Base-by-base conservation (phyloP, 305 asterid species). In the Fraxinus xanthoxyloides region DNA sequence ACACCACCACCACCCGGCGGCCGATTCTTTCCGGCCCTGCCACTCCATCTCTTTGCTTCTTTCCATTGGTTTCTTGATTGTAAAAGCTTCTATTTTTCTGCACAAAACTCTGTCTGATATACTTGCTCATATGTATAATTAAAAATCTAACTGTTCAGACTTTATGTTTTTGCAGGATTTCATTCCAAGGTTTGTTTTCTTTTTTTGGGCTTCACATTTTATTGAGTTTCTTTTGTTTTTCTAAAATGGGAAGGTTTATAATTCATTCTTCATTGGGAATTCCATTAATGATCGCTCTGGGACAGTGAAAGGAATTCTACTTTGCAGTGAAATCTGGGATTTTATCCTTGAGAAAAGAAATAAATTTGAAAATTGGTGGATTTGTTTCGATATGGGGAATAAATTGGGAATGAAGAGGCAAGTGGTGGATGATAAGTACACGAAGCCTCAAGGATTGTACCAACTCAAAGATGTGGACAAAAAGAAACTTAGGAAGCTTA, bases 381-480 rank as follows among this genome's bases (percentile, higher is more conserved):
- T 74, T 67, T 51, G 77, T 51, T 76, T 15, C 32, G 82, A 78
- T 74, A 94, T 94, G 99, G 99, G 99, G 86, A 97, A 97, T 92
- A 97, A 92, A 88, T 85, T 94, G 93, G 99, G 97, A 86, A 89
- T 93, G 90, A 91, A 90, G 90, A 90, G 93, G 89, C 98, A 93
- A 86, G 93, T 91, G 85, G 98, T 97, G 92, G 98, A 97, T 86
- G 98, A 97, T 88, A 94, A 94, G 97, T 97, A 92, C 93, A 94
- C 99, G 28, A 94, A 88, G 93, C 99, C 99, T 87, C 98, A 97
- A 78, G 98, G 98, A 87, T 86, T 94, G 94, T 96, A 94, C 91
- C 98, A 91, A 30, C 98, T 91, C 87, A 97, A 87, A 84, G 97
- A 97, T 88, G 98, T 97, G 89, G 99, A 97, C 92, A 89, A 92